Conservation (phyloP, 164 flowering plant genomes). For the Kalanchoe fedtschenkoi region DNA sequence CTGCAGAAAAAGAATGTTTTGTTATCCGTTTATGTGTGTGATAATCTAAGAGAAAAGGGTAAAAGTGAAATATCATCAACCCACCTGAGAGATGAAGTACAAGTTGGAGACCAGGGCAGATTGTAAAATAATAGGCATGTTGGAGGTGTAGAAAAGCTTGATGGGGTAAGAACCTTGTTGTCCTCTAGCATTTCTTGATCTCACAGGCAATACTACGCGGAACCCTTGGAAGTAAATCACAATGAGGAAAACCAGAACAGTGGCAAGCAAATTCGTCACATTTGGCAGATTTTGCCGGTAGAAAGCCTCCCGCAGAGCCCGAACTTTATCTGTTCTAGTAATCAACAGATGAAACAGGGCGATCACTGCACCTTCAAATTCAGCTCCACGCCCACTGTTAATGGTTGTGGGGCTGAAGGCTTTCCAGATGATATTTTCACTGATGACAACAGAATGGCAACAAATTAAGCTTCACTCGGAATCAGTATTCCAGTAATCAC, state of each 20-base stretch:
- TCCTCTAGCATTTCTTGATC: constrained; percentile 74
- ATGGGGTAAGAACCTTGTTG: constrained; percentile 82
- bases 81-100: constrained; percentile 77
- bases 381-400: constrained; percentile 63
- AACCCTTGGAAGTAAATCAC: constrained; percentile 72
- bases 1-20: constrained; percentile 18
- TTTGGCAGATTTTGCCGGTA: constrained; percentile 67
- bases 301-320: constrained; percentile 65
- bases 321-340: constrained; percentile 51
- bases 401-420: constrained; percentile 68
- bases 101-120: constrained; percentile 76
- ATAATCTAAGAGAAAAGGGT: neutral
- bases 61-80: neutral
- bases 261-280: constrained; percentile 57
- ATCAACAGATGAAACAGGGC: constrained; percentile 56
- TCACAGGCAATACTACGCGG: constrained; percentile 61
- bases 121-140: constrained; percentile 76
- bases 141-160: constrained; percentile 70
- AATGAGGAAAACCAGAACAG: constrained; percentile 49
- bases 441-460: constrained; percentile 16
- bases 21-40: neutral
- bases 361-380: constrained; percentile 64
- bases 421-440: constrained; percentile 67
- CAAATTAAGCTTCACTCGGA: neutral
- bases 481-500: neutral